Evolutionary conservation across 305 asterid genomes (phyloP), one percentile per base, ranked within the genome.

Genomic region (Fraxinus greggii): DNA sequence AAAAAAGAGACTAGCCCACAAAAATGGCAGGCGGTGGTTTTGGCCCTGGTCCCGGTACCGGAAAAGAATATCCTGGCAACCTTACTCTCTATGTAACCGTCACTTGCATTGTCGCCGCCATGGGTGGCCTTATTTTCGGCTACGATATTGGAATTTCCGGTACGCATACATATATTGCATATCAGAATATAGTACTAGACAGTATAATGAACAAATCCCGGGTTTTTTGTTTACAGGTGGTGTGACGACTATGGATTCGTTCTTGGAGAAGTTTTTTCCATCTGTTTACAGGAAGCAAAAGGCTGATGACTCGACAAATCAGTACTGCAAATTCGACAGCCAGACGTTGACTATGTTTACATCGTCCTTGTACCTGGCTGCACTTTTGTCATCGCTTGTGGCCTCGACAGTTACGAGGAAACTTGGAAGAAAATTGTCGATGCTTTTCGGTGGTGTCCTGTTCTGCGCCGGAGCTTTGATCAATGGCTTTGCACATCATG

Each of bases 121-220:
- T 91, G 97, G 98, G 98, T 0, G 98, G 98, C 10, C 92, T 95
- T 7, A 95, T 95, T 59, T 95, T 95, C 75, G 98, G 98, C 76
- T 95, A 95, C 54, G 98, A 95, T 77, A 90, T 95, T 0, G 98
- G 98, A 10, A 93, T 95, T 86, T 95, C 98, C 23, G 98, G 98
- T 93, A 82, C 9, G 35, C 51, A 19, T 13, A 26, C 72, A 8
- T 9, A 63, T 24, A 23, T 24, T 63, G 72, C 31, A 23, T 24
- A 8, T 9, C 56, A 3, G 1, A 13, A 45, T 13, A 45, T 45
- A 15, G 21, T 48, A 48, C 21, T 48, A 48, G 4, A 4, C 7
- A 13, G 0, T 13, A 13, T 13, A 45, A 45, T 3, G 56, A 45
- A 45, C 1, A 45, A 45, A 45, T 45, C 56, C 32, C 32, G 17